Base-by-base conservation (phyloP, 2,329 filamentous ascomycete genomes). In the Claviceps lovelessii region DNA sequence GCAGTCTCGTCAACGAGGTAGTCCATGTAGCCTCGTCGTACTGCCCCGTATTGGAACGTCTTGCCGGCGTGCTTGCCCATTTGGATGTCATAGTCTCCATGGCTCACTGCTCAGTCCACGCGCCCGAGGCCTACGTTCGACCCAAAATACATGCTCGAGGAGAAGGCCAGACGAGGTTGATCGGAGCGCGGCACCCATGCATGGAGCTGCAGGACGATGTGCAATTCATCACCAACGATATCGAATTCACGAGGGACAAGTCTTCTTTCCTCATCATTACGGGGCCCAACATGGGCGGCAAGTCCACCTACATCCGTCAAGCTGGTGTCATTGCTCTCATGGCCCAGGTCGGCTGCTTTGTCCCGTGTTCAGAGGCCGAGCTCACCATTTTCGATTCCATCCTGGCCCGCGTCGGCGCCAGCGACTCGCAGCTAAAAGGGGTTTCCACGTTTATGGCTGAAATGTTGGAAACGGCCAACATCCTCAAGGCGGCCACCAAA, bases 401-500 rank as follows among this genome's bases (percentile, higher is more conserved):
- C 58, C 85, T 98, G 44, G 93, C 94, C 0, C 86, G 93, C 62
- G 93, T 98, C 0, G 93, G 94, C 46, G 94, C 93, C 7, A 93
- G 87, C 62, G 94, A 98, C 71, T 95, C 88, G 7, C 93, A 97
- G 69, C 84, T 98, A 59, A 97, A 97, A 72, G 93, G 93, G 41
- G 93, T 98, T 2, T 95, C 89, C 4, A 98, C 93, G 0, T 98
- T 98, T 70, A 98, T 98, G 94, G 93, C 93, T 1, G 93, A 98
- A 73, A 98, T 98, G 93, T 80, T 98, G 28, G 93, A 98, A 69
- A 98, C 93, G 1, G 90, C 93, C 61, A 97, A 97, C 67, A 98
- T 98, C 60, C 83, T 98, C 65, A 97, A 97, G 72, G 94, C 89
- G 0, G 93, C 93, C 2, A 98, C 93, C 0, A 83, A 86, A 37